Conservation (phyloP, 2,329 filamentous ascomycete species). For the Scytalidium sp. region DNA sequence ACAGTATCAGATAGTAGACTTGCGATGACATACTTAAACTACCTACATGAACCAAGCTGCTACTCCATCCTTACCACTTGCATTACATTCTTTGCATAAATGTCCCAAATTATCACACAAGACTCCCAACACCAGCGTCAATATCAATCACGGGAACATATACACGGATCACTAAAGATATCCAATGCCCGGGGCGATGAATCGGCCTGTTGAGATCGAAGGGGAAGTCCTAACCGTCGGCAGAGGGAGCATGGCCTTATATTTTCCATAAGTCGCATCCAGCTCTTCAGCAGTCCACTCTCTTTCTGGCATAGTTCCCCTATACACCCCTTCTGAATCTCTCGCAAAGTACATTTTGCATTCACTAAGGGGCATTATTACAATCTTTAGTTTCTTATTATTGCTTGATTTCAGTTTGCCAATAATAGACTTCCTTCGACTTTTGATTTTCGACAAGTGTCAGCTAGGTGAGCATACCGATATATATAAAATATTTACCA, state of each 20-base stretch:
- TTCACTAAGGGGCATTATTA: not conserved
- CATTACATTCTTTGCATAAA: too few species aligned
- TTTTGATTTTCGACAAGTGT: not conserved
- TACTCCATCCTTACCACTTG: too few species aligned
- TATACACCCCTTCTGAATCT: not conserved
- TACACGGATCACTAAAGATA: not conserved
- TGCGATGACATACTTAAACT: too few species aligned
- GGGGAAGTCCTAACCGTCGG: not conserved
- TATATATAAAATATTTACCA: not conserved
- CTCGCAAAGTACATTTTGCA: not conserved
- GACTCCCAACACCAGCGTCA: not conserved
- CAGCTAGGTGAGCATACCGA: not conserved
- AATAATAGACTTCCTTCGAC: not conserved
- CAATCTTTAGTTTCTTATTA: not conserved
- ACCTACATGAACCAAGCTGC: too few species aligned
- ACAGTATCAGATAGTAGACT: too few species aligned
- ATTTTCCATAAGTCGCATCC: not conserved
- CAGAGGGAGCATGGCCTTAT: not conserved
- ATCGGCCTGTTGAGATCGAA: not conserved
- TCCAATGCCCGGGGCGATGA: not conserved
- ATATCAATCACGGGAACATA: not conserved
- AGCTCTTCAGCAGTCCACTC: not conserved
- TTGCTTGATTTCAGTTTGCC: not conserved
- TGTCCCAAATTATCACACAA: too few species aligned
- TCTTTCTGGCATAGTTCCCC: not conserved